A percentile compares a stretch with the other conserved stretches of the same genome.
Evolutionary conservation across 108 stramenopile genomes (phyloP).

Genomic region (Discostella pseudostelligera): DNA sequence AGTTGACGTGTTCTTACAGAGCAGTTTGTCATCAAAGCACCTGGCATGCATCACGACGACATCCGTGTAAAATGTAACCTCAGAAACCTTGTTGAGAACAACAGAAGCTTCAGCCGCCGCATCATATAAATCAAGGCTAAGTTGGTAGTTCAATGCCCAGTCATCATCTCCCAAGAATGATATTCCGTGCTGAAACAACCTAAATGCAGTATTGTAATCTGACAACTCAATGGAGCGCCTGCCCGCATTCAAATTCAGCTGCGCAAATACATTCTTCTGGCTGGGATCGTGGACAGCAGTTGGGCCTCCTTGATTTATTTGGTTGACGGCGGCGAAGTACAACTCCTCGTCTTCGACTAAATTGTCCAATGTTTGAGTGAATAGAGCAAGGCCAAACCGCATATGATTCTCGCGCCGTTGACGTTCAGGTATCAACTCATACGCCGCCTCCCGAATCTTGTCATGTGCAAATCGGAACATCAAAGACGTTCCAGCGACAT

Average conservation of each 20-base stretch:
- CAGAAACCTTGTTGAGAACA: conserved; percentile 1
- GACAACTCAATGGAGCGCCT: conserved; percentile 13
- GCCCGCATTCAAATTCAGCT: conserved; percentile 30
- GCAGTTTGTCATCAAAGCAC: conserved; percentile 25
- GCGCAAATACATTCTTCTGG: conserved; percentile 21
- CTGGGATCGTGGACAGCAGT: conserved; percentile 5
- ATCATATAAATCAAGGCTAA: conserved; percentile 28
- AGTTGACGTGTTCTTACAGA: no score
- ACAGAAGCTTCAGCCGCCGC: conserved; percentile 20
- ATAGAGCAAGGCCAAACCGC: conserved; percentile 23
- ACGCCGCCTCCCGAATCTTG: conserved; percentile 37
- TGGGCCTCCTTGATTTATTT: conserved; percentile 25
- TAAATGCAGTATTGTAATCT: conserved; percentile 13
- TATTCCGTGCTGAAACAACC: conserved; percentile 28
- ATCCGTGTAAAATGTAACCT: neutral
- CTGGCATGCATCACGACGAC: conserved; percentile 1
- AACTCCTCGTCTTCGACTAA: conserved; percentile 16
- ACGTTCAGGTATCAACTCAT: conserved; percentile 17
- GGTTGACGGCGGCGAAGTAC: conserved; percentile 31
- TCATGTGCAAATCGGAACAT: conserved; percentile 32
- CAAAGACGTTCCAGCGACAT: conserved; percentile 5
- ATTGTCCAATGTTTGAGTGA: conserved; percentile 5
- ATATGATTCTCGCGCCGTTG: conserved; percentile 14
- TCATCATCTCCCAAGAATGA: conserved; percentile 18
- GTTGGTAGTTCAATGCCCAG: conserved; percentile 20